Conservation (phyloP, 2,329 filamentous ascomycete genomes). For the Aspergillus neotritici region DNA sequence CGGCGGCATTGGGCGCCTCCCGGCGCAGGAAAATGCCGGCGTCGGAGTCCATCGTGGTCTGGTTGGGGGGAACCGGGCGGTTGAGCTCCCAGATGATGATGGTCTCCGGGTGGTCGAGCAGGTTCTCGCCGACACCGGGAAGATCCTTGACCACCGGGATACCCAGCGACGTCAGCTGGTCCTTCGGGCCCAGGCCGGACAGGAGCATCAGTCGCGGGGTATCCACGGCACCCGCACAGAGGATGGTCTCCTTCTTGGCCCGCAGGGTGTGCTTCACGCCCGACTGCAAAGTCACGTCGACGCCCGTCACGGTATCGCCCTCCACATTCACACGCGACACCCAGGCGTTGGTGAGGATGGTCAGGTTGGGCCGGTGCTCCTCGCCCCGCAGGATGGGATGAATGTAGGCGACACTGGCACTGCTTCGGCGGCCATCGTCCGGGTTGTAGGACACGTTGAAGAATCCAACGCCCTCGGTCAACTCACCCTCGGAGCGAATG, state of each 20-base stretch:
- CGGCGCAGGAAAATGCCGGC: conserved; percentile 83
- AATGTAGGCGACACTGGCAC: conserved; percentile 85
- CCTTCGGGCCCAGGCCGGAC: conserved; percentile 49
- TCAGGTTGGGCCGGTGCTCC: conserved; percentile 77
- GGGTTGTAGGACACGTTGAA: conserved; percentile 90
- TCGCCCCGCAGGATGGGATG: conserved; percentile 82
- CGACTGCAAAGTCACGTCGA: conserved; percentile 62
- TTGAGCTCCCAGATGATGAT: conserved; percentile 76
- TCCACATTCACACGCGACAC: conserved; percentile 73
- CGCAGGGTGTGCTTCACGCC: conserved; percentile 51
- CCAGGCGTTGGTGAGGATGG: conserved; percentile 80
- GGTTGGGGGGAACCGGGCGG: conserved; percentile 67
- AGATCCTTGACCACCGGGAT: conserved; percentile 56
- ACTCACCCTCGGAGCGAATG: conserved; percentile 65
- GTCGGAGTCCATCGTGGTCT: conserved; percentile 88
- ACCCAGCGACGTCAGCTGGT: conserved; percentile 47
- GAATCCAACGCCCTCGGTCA: conserved; percentile 77
- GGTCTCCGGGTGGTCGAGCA: conserved; percentile 60
- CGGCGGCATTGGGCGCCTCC: conserved; percentile 63
- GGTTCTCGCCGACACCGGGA: conserved; percentile 59
- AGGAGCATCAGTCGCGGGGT: conserved; percentile 64
- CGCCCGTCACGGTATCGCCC: conserved; percentile 64
- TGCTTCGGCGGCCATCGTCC: conserved; percentile 76
- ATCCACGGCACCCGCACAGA: conserved; percentile 75
- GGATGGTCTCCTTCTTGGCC: conserved; percentile 69